phyloP scores from a whole-genome alignment of 768 basidiomycete species.

The Piloderma croceum region DNA sequence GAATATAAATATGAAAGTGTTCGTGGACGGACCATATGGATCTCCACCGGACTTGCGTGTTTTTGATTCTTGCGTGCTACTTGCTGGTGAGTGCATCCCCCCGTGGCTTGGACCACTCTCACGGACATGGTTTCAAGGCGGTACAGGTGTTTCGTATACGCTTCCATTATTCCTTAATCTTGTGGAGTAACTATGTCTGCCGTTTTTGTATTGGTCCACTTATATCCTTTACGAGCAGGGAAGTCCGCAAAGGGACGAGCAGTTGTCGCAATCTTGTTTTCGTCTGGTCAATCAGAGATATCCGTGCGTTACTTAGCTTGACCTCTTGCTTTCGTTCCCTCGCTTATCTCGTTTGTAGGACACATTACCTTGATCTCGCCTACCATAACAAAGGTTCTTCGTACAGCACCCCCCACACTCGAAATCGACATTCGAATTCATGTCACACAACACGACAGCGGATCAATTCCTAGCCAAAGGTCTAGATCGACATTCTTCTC shows the following conservation, averaged over 20 bases:
- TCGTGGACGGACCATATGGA: conserved; percentile 60
- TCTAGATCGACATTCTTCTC: too few species aligned
- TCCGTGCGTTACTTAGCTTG: conserved; percentile 20
- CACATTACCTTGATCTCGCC: conserved; percentile 28
- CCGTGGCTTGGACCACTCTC: conserved; percentile 8
- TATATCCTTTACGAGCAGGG: conserved; percentile 2
- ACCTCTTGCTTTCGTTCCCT: neutral
- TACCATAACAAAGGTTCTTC: conserved; percentile 15
- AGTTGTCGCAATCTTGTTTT: conserved; percentile 31
- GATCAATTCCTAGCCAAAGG: too few species aligned
- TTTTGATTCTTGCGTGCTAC: conserved; percentile 42
- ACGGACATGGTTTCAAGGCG: conserved; percentile 31
- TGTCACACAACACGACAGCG: conserved; percentile 1
- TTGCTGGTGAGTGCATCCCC: too few species aligned
- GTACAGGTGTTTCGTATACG: conserved; percentile 45
- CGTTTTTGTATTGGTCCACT: neutral
- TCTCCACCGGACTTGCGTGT: conserved; percentile 33
- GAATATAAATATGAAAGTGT: conserved; percentile 34
- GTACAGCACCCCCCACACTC: conserved; percentile 3
- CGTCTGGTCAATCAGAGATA: conserved; percentile 38
- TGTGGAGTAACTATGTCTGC: conserved; percentile 32
- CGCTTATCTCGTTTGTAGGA: conserved; percentile 7
- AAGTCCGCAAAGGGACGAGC: conserved; percentile 16
- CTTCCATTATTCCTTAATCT: conserved; percentile 39
- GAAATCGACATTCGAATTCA: conserved; percentile 8